These are phyloP conservation scores for Vitellaria paradoxa DNA, from an alignment of 179 eudicot species.

Conservation along the genomic window DNA sequence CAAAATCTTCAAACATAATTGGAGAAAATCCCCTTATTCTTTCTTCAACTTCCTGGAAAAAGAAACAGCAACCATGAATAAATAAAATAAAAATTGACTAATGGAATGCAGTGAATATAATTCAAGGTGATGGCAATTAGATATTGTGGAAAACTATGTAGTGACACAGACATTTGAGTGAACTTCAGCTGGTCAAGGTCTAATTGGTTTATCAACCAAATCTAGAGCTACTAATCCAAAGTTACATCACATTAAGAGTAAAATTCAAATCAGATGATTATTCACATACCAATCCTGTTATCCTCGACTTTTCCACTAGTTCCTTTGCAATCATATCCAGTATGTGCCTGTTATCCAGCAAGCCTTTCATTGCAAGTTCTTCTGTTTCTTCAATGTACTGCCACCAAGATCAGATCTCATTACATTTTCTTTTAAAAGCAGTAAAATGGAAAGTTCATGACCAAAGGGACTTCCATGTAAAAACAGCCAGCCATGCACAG, in stretches of 20 bases:
- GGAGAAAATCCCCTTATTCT: slow-evolving; percentile 58
- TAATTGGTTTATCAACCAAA: not conserved
- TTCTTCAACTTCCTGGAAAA: slow-evolving; percentile 63
- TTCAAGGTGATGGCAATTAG: not conserved
- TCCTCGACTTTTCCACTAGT: slow-evolving; percentile 66
- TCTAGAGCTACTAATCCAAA: not conserved
- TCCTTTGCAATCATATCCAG: slow-evolving; percentile 62
- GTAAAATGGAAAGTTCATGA: not conserved
- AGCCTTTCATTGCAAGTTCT: slow-evolving; percentile 76
- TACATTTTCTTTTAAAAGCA: not conserved
- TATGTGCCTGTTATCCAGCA: slow-evolving; percentile 71
- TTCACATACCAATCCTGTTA: slow-evolving; percentile 78
- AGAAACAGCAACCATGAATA: slow-evolving; percentile 4
- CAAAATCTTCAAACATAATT: slow-evolving; percentile 84
- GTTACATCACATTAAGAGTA: not conserved
- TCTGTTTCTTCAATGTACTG: slow-evolving; percentile 95
- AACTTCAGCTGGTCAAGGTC: not conserved
- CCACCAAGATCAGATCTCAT: slow-evolving; percentile 18
- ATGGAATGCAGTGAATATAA: not conserved
- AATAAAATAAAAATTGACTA: not conserved
- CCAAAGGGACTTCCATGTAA: not conserved
- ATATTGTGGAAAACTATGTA: not conserved
- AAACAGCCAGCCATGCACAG: not conserved
- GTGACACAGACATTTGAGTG: not conserved
- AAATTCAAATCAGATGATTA: not conserved